A percentile compares a stretch with the other conserved stretches of the same genome.
Conservation (phyloP, 805 yeast species). For the Kodamaea kaohsiungensis region DNA sequence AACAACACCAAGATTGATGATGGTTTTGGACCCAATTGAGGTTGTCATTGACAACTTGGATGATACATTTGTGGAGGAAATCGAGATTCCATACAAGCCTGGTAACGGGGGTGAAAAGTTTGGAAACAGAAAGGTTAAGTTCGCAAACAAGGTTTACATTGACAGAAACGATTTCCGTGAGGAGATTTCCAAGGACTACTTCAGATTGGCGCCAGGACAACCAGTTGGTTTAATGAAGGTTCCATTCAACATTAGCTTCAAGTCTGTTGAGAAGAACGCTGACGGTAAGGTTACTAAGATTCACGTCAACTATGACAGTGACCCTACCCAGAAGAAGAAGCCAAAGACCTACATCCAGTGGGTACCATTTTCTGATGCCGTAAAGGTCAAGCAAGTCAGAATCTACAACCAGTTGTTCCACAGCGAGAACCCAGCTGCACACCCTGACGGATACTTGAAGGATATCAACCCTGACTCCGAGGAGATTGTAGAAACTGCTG, state of each 20-base stretch:
- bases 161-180: slow-evolving; percentile 83
- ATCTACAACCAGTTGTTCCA: slow-evolving; percentile 84
- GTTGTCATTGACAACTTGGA: slow-evolving; percentile 79
- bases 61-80: slow-evolving; percentile 68
- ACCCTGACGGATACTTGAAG: slow-evolving; percentile 84
- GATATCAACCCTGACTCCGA: slow-evolving; percentile 85
- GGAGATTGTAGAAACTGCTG: slow-evolving; percentile 59
- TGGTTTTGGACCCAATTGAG: slow-evolving; percentile 83
- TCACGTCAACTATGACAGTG: slow-evolving; percentile 78
- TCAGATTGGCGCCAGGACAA: slow-evolving; percentile 91
- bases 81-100: slow-evolving; percentile 87
- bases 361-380: slow-evolving; percentile 73
- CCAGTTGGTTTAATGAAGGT: slow-evolving; percentile 93
- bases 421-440: slow-evolving; percentile 85
- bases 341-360: slow-evolving; percentile 98
- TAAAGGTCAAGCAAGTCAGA: slow-evolving; percentile 72
- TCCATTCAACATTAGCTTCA: slow-evolving; percentile 77
- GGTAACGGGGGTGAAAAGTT: slow-evolving; percentile 63
- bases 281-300: slow-evolving; percentile 67
- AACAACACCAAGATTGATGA: slow-evolving; percentile 92
- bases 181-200: slow-evolving; percentile 67
- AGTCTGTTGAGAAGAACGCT: slow-evolving; percentile 61
- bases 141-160: slow-evolving; percentile 76
- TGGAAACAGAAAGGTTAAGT: slow-evolving; percentile 64
- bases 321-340: slow-evolving; percentile 59